Evolutionary conservation across 2,329 filamentous ascomycete species (phyloP), one percentile per base, ranked within the genome.

Genomic region (Diaporthe sp.): DNA sequence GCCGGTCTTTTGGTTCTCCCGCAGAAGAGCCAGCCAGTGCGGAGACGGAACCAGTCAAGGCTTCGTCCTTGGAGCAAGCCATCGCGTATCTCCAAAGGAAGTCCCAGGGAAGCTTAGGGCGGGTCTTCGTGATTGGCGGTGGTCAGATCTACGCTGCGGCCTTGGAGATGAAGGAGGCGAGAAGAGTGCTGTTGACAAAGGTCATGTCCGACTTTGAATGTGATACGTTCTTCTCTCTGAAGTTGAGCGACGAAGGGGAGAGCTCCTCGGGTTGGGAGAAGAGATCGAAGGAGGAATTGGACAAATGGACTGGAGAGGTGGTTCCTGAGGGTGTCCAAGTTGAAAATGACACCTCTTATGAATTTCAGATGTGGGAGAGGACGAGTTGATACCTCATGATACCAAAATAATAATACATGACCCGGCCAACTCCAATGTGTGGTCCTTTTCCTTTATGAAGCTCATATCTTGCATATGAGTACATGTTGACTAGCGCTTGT

Each of bases 111-210:
- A 78, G 77, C 55, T 78, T 92, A 44, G 89, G 88, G 12, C 89
- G 90, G 78, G 88, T 95, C 4, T 98, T 96, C 83, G 90, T 98
- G 56, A 98, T 99, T 79, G 97, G 97, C 32, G 97, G 97, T 6
- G 94, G 92, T 72, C 93, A 95, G 84, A 92, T 98, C 77, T 99
- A 98, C 83, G 86, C 86, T 51, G 89, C 92, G 30, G 92, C 94
- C 19, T 85, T 98, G 80, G 81, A 84, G 78, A 79, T 91, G 73
- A 81, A 83, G 55, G 87, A 91, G 81, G 87, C 91, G 55, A 88
- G 85, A 78, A 85, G 92, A 53, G 88, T 97, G 71, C 83, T 97
- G 75, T 84, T 96, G 77, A 97, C 94, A 68, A 88, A 90, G 76
- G 89, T 97, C 47, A 80, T 88, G 77, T 85, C 84, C 4, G 93